A percentile compares a stretch with the other conserved stretches of the same genome.
Conservation (phyloP, 139 green algal species). For the Edaphochlamys debaryana region DNA sequence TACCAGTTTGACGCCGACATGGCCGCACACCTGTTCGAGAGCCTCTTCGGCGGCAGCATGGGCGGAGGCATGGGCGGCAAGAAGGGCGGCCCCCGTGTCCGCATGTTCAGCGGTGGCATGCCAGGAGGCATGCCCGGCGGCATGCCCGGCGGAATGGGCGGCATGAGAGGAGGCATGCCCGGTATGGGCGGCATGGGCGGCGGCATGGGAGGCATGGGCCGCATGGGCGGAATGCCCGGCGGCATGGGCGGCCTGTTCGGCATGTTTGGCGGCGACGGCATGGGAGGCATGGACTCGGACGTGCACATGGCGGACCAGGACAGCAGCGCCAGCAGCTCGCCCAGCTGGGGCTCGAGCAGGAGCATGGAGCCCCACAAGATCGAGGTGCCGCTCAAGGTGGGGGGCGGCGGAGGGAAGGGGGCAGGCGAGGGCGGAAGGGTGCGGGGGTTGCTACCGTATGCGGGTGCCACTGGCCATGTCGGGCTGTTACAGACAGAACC, state of each 20-base stretch:
- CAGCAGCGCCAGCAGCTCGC: not conserved
- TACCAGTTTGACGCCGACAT: conserved; percentile 48
- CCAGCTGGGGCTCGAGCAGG: too few relatives aligned
- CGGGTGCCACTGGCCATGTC: too few relatives aligned
- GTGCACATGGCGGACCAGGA: conserved; percentile 25
- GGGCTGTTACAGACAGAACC: not conserved
- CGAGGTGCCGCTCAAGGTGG: conserved; percentile 39
- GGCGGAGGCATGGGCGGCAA: conserved; percentile 38
- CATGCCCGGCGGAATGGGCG: conserved; percentile 27
- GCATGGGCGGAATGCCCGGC: not conserved
- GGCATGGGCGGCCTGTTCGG: conserved; percentile 6
- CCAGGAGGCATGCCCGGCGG: not conserved
- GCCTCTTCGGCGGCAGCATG: conserved; percentile 39
- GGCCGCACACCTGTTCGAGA: conserved; percentile 21
- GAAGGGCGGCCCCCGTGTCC: conserved; percentile 1
- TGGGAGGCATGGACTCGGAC: not conserved
- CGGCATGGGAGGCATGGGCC: conserved; percentile 21
- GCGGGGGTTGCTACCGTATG: not conserved
- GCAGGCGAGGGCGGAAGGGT: too few relatives aligned
- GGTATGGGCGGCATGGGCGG: not conserved
- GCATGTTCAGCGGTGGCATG: too few relatives aligned
- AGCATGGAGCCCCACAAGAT: not conserved
- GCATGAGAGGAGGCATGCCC: not conserved
- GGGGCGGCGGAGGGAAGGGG: too few relatives aligned
- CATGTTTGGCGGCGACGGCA: not conserved